phyloP scores from a whole-genome alignment of 176 grass and related monocot species.

The Oryza coarctata region DNA sequence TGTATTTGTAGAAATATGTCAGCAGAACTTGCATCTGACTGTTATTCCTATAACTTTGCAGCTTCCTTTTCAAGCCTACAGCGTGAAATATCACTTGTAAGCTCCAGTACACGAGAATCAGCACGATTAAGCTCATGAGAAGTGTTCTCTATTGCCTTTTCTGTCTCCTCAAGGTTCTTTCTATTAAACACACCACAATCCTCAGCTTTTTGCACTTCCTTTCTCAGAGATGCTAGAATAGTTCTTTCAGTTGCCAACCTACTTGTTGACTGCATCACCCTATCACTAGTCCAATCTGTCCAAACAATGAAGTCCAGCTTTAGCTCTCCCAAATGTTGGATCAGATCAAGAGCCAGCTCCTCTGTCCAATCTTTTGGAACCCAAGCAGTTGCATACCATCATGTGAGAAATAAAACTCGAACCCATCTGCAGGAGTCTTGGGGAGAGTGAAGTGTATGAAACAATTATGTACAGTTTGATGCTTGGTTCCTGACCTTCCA shows the following conservation, averaged over 20 bases:
- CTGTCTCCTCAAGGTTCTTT: conserved; percentile 39
- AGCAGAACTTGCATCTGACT: conserved; percentile 17
- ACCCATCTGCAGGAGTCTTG: conserved; percentile 28
- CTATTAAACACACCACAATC: conserved; percentile 25
- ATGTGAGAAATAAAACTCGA: conserved; percentile 38
- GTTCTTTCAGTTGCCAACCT: conserved; percentile 27
- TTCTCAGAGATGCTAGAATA: conserved; percentile 23
- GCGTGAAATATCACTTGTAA: conserved; percentile 21
- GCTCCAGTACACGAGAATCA: conserved; percentile 28
- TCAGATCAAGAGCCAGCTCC: conserved; percentile 32
- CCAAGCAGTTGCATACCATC: conserved; percentile 36
- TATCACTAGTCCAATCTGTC: conserved; percentile 42
- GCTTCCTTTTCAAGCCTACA: conserved; percentile 29
- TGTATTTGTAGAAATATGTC: conserved; percentile 11
- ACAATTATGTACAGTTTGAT: neutral
- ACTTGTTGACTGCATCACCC: conserved; percentile 41
- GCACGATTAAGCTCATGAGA: conserved; percentile 28
- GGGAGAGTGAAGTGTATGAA: conserved; percentile 27
- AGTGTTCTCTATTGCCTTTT: conserved; percentile 32
- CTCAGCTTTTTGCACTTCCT: conserved; percentile 23
- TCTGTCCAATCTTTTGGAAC: conserved; percentile 40
- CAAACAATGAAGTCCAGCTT: conserved; percentile 38
- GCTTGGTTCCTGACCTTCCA: conserved; percentile 9
- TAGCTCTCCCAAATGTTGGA: conserved; percentile 30
- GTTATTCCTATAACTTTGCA: conserved; percentile 22